These are phyloP conservation scores for Clonostachys chloroleuca DNA, from an alignment of 2,329 filamentous ascomycete genomes.

Conservation along the genomic window DNA sequence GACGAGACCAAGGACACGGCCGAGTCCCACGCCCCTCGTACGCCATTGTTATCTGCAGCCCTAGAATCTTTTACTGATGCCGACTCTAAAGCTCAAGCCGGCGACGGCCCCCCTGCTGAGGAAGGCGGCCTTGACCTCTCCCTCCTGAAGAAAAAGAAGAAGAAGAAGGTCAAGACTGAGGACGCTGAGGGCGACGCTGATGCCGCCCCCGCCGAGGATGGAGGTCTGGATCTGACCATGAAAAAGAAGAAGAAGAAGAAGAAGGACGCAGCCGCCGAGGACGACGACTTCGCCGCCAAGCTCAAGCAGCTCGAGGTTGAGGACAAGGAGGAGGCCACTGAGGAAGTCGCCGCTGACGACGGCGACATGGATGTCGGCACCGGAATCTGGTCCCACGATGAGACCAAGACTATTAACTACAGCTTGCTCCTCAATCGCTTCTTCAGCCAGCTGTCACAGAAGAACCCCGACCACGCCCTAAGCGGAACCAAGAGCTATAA, in stretches of 20 bases:
- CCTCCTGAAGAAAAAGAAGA: slow-evolving; percentile 85
- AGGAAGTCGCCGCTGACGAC: slow-evolving; percentile 49
- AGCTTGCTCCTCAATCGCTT: slow-evolving; percentile 83
- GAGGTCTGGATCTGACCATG: slow-evolving; percentile 51
- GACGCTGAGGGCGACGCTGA: slow-evolving; percentile 39
- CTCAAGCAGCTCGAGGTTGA: slow-evolving; percentile 59
- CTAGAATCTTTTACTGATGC: slow-evolving; percentile 51
- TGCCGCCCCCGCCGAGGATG: slow-evolving; percentile 42
- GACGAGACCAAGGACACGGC: slow-evolving; percentile 78
- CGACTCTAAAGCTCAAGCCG: slow-evolving; percentile 33
- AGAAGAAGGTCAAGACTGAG: slow-evolving; percentile 38
- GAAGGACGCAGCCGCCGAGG: slow-evolving; percentile 55
- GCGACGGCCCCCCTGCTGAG: slow-evolving; percentile 36
- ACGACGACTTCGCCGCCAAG: slow-evolving; percentile 57
- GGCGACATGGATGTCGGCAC: slow-evolving; percentile 86
- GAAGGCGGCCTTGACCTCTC: slow-evolving; percentile 53
- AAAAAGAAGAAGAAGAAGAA: slow-evolving; percentile 76
- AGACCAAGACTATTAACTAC: slow-evolving; percentile 76
- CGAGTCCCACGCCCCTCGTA: slow-evolving; percentile 71
- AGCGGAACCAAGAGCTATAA: slow-evolving; percentile 94
- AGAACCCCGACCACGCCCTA: slow-evolving; percentile 92
- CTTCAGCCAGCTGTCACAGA: slow-evolving; percentile 89
- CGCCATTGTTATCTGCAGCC: slow-evolving; percentile 52
- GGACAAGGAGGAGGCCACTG: slow-evolving; percentile 53
- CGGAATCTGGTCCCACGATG: slow-evolving; percentile 84